Base-by-base conservation (phyloP, 2,329 filamentous ascomycete species). In the Fusarium decemcellulare region DNA sequence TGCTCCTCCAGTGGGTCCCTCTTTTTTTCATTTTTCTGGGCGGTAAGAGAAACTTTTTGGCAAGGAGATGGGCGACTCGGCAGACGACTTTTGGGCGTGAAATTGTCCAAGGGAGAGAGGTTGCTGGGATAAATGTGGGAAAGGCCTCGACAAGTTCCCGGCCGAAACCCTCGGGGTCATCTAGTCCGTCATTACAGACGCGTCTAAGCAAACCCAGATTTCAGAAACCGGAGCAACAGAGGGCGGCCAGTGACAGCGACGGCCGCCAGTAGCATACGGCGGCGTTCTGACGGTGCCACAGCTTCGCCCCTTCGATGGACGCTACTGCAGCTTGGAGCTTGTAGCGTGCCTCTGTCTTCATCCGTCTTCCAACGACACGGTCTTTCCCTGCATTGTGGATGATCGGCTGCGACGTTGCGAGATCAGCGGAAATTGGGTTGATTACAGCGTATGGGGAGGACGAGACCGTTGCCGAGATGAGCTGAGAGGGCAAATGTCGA, bases 351-450 rank as follows among this genome's bases (percentile, higher is more conserved):
- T 58, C 54, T 61, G 59, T 63, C 53, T 59, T 47, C 53, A 54
- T 64, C 39, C 42, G 51, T 68, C 56, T 37, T 52, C 39, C 60
- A 58, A 59, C 59, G 39, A 61, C 54, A 43, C 27, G 47, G 57
- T 58, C 51, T 71, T 68, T 68, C 64, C 57, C 42, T 71, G 51
- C 57, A 57, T 68, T 23, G 64, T 70, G 56, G 51, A 56, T 59
- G 68, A 71, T 71, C 68, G 68, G 58, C 57, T 71, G 52, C 57
- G 46, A 71, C 56, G 46, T 68, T 68, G 54, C 42, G 54, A 70
- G 68, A 70, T 70, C 68, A 65, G 52, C 50, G 67, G 64, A 65
- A 70, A 71, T 71, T 70, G 71, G 60, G 29, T 23, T 57, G 46
- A 40, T 47, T 16, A 59, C 65, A 53, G 34, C 50, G 4, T 36